Base-by-base conservation (phyloP, 176 grass and related monocot species). In the Raddia guianensis region DNA sequence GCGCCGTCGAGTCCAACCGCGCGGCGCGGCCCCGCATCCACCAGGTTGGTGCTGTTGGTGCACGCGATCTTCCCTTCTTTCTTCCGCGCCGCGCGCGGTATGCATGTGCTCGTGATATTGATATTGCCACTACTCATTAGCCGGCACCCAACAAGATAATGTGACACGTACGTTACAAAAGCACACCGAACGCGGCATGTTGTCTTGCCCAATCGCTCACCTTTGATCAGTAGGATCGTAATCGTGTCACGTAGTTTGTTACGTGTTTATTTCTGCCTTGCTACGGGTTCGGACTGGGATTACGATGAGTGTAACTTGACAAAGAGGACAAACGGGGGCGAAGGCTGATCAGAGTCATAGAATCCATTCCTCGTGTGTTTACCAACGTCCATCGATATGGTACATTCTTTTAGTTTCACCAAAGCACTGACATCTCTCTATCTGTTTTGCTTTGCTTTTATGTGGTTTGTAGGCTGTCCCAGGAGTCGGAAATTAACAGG, bases 1-100 rank as follows among this genome's bases (percentile, higher is more conserved):
- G 91, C 87, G 91, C 86, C 74, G 88, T 88, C 10, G 94, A 97
- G 91, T 97, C 94, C 66, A 94, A 90, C 70, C 89, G 83, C 43
- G 68, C 80, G 51, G 53, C 70, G 35, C 5, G 51, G 49, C 35
- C 32, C 34, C 63, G 19, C 35, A 82, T 49, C 72, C 19, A 7
- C 37, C 58, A 75, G 75, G 75, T 84, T 75, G 62, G 80, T 83
- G 64, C 3, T 69, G 75, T 84, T 75, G 62, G 80, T 83, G 64
- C 3, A 9, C 18, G 6, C 11, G 33, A 21, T 40, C 59, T 37
- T 37, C n/a, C 21, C 46, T 46, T 44, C 40, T 12, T 46, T 60
- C 52, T 21, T 14, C 6, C 63, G 13, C 14, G 35, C 10, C 5
- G 35, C 10, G 9, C 40, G 40, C 18, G n/a, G 0, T 40, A 40